These are phyloP conservation scores for Puccinia brachypodii DNA, from an alignment of 1,284 basidiomycete species.

Conservation along the genomic window DNA sequence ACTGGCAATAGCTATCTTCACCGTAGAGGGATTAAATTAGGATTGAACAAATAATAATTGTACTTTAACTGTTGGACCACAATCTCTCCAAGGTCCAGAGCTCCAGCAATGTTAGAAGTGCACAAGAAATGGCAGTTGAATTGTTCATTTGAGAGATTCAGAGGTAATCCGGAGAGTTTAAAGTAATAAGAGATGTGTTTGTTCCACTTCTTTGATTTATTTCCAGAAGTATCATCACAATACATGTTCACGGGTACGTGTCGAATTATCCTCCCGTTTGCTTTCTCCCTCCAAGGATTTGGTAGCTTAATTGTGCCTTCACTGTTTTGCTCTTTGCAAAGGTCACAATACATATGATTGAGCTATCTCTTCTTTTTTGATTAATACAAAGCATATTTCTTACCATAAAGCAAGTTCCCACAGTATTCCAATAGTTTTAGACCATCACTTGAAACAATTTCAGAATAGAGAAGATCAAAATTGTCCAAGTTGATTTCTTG, in stretches of 20 bases:
- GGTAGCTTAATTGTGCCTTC: neutral
- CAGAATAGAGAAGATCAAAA: neutral
- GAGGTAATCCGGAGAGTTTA: too few species aligned
- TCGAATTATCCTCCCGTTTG: neutral
- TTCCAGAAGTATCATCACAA: neutral
- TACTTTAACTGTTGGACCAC: constrained; percentile 17
- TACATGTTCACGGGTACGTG: neutral
- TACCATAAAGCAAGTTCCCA: neutral
- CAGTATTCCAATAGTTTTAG: neutral
- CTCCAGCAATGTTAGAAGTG: neutral
- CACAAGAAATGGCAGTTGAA: neutral
- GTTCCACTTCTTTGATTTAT: neutral
- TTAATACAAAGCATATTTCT: neutral
- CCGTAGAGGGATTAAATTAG: neutral
- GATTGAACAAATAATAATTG: neutral
- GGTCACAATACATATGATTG: neutral
- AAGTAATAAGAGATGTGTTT: constrained; percentile 7
- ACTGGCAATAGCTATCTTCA: neutral
- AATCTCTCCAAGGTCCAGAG: neutral
- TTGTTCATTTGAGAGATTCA: neutral
- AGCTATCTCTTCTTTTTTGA: neutral
- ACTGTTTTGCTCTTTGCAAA: neutral
- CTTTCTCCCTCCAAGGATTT: neutral
- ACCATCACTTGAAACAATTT: neutral
- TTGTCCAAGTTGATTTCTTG: neutral